These are phyloP conservation scores for Skeletonema potamos DNA, from an alignment of 108 stramenopile genomes.

Conservation along the genomic window DNA sequence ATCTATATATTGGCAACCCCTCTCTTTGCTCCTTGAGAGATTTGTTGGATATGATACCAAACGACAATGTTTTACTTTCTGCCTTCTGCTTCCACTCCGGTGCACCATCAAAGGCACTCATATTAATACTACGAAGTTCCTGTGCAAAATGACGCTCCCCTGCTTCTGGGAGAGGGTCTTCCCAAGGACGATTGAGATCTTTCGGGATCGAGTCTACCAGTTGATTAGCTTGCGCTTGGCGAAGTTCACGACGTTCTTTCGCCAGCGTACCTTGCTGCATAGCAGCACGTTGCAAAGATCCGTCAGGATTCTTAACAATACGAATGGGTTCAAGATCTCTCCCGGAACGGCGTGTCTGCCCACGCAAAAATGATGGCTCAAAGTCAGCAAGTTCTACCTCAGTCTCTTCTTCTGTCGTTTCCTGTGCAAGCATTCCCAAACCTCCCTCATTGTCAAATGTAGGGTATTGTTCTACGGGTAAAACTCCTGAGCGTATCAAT, in stretches of 20 bases:
- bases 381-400: conserved; percentile 94
- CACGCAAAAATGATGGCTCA: conserved; percentile 95
- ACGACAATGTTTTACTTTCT: conserved; percentile 91
- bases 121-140: conserved; percentile 94
- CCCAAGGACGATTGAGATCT: conserved; percentile 97
- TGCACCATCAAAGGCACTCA: conserved; percentile 85
- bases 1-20: conserved; percentile 85
- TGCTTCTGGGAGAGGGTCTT: conserved; percentile 97
- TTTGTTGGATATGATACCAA: conserved; percentile 93
- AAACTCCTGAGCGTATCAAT: conserved; percentile 94
- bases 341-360: conserved; percentile 87
- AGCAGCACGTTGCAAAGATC: conserved; percentile 95
- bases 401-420: conserved; percentile 95
- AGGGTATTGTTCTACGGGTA: conserved; percentile 96
- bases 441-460: conserved; percentile 93
- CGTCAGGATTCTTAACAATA: conserved; percentile 98
- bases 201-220: conserved; percentile 98
- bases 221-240: conserved; percentile 94
- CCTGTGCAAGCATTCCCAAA: conserved; percentile 90
- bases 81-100: conserved; percentile 98
- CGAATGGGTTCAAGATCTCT: conserved; percentile 86
- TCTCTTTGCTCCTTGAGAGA: conserved; percentile 96
- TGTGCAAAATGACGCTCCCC: conserved; percentile 97
- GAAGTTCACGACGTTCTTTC: conserved; percentile 96
- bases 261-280: conserved; percentile 91